Evolutionary conservation across 805 yeast species (phyloP).

Genomic region (Teunomyces funiuensis): DNA sequence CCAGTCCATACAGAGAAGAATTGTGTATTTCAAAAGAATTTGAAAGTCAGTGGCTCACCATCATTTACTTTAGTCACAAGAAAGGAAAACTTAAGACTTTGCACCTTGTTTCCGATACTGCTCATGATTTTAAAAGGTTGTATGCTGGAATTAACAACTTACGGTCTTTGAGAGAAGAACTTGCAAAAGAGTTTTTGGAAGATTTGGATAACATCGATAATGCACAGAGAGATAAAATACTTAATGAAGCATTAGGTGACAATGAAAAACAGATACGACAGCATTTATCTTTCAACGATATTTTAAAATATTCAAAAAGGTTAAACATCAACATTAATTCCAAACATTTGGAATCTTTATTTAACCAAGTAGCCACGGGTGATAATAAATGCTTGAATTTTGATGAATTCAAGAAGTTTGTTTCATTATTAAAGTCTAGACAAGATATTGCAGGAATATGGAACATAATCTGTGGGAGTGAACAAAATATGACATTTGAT

Average conservation of each 20-base stretch:
- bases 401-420: constrained; percentile 73
- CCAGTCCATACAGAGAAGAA: constrained; percentile 84
- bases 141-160: constrained; percentile 58
- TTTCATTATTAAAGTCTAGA: constrained; percentile 62
- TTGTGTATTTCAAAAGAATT: constrained; percentile 67
- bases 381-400: constrained; percentile 50
- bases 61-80: constrained; percentile 63
- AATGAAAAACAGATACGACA: constrained; percentile 24
- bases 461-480: constrained; percentile 27
- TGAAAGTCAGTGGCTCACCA: constrained; percentile 73
- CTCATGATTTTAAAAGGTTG: constrained; percentile 55
- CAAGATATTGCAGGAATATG: constrained; percentile 60
- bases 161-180: constrained; percentile 58
- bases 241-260: constrained; percentile 20
- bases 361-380: constrained; percentile 41
- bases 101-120: constrained; percentile 73
- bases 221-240: constrained; percentile 23
- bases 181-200: constrained; percentile 51
- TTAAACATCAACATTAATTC: constrained; percentile 72
- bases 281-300: constrained; percentile 60
- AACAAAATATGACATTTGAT: constrained; percentile 19
- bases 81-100: constrained; percentile 70
- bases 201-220: constrained; percentile 39
- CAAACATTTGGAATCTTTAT: constrained; percentile 48
- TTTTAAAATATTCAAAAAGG: constrained; percentile 60